Evolutionary conservation across 1,284 basidiomycete species (phyloP).

Genomic region (Lentinus polychrous): DNA sequence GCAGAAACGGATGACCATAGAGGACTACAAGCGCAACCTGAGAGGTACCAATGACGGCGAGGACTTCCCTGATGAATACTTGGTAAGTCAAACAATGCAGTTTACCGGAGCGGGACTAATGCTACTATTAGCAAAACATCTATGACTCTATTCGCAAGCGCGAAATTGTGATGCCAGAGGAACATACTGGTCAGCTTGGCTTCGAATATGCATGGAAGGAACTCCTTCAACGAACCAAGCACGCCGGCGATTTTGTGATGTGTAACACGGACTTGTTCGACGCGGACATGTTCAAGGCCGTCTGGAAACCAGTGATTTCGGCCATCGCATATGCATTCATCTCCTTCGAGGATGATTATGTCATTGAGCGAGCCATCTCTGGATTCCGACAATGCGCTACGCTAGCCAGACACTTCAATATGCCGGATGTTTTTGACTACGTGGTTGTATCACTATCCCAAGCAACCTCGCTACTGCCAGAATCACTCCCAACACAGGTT

Average conservation of each 20-base stretch:
- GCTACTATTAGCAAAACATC: constrained; percentile 59
- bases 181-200: constrained; percentile 93
- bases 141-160: constrained; percentile 93
- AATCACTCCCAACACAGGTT: constrained; percentile 63
- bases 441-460: constrained; percentile 90
- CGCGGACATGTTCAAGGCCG: constrained; percentile 84
- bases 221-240: constrained; percentile 75
- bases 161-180: constrained; percentile 98
- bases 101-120: constrained; percentile 2
- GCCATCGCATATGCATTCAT: constrained; percentile 92
- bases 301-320: constrained; percentile 90
- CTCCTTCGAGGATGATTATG: constrained; percentile 93
- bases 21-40: constrained; percentile 91
- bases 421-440: constrained; percentile 96
- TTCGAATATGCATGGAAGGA: constrained; percentile 99
- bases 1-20: constrained; percentile 93
- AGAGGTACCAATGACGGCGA: constrained; percentile 87
- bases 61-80: constrained; percentile 82
- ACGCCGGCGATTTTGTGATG: constrained; percentile 71
- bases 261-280: constrained; percentile 83
- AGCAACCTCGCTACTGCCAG: constrained; percentile 78
- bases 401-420: constrained; percentile 80
- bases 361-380: constrained; percentile 90
- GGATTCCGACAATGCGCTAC: constrained; percentile 96
- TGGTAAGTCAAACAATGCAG: constrained; percentile 44